Evolutionary conservation across 148 eudicot species (phyloP), one percentile per base, ranked within the genome.

Genomic region (Beta vulgaris): DNA sequence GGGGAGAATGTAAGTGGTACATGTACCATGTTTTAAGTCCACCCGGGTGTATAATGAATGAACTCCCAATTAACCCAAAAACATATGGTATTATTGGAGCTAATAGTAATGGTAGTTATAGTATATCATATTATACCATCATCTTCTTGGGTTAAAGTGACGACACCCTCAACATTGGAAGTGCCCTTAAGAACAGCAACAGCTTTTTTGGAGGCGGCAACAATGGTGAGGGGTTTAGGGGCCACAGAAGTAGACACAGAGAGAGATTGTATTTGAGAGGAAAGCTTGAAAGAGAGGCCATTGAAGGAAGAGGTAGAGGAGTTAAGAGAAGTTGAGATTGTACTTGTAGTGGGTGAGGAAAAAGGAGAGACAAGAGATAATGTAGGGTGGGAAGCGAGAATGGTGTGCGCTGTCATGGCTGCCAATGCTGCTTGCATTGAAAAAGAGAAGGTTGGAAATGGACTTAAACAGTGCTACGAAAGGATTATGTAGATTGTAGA

Each of bases 121-220:
- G 37, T n/a, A 7, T 35, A 19, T n/a, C n/a, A 21, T 3, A 32
- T 11, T 18, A 48, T 70, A 89, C 97, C 93, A 9, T 83, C 82
- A 46, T 85, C 89, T 26, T 91, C 90, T 82, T 91, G 98, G 42
- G 87, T 80, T 78, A 93, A 91, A 73, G 90, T 87, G 73, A 91
- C 97, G 43, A 93, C 97, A 65, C 98, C 98, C 84, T 93, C 89
- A 51, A 93, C 98, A 26, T 34, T 35, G 35, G 98, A 91, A 43
- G 57, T 85, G 16, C 97, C 98, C 69, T 88, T 91, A 60, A 93
- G 92, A 39, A 93, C 98, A 32, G 97, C 97, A 31, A 93, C 97
- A 26, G 90, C 98, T 60, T 92, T 92, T 77, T 89, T 92, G 77
- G 96, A 39, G 76, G 93, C 89, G 67, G 91, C 90, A 72, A 85